Percentiles rank a stretch among this genome's conserved stretches.
phyloP scores from a whole-genome alignment of 768 basidiomycete genomes.

The Cystofilobasidium capitatum region DNA sequence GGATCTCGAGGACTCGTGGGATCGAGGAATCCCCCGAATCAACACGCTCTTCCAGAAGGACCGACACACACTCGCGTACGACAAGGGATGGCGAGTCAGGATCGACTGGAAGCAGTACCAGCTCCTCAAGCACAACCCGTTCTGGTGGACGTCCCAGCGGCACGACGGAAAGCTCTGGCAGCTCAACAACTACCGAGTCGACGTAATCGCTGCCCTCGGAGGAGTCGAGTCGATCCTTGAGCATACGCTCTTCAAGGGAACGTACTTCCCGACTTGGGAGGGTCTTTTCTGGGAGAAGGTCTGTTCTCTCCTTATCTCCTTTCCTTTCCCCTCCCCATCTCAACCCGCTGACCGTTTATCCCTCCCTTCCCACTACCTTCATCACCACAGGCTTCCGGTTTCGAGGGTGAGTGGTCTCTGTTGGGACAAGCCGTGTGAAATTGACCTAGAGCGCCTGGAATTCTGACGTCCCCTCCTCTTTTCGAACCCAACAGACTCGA shows the following conservation, averaged over 20 bases:
- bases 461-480: no score
- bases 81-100: conserved; percentile 96
- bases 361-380: neutral
- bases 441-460: no score
- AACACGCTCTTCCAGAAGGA: conserved; percentile 99
- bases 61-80: conserved; percentile 68
- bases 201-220: conserved; percentile 94
- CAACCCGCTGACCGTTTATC: neutral
- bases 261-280: conserved; percentile 96
- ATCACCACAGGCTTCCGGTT: conserved; percentile 65
- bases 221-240: conserved; percentile 83
- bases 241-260: conserved; percentile 94
- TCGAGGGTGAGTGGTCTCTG: no score
- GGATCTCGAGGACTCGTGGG: conserved; percentile 94
- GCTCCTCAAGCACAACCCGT: conserved; percentile 79
- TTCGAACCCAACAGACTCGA: conserved; percentile 30
- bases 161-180: conserved; percentile 96
- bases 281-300: conserved; percentile 90
- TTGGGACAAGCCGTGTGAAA: no score
- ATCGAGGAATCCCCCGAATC: conserved; percentile 59
- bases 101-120: conserved; percentile 99
- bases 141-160: conserved; percentile 98
- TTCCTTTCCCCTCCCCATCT: neutral
- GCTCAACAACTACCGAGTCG: conserved; percentile 94
- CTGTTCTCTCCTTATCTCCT: neutral